A percentile compares a stretch with the other conserved stretches of the same genome.
These are phyloP conservation scores for Salinomyces thailandicus DNA, from an alignment of 2,329 filamentous ascomycete species.

Conservation along the genomic window DNA sequence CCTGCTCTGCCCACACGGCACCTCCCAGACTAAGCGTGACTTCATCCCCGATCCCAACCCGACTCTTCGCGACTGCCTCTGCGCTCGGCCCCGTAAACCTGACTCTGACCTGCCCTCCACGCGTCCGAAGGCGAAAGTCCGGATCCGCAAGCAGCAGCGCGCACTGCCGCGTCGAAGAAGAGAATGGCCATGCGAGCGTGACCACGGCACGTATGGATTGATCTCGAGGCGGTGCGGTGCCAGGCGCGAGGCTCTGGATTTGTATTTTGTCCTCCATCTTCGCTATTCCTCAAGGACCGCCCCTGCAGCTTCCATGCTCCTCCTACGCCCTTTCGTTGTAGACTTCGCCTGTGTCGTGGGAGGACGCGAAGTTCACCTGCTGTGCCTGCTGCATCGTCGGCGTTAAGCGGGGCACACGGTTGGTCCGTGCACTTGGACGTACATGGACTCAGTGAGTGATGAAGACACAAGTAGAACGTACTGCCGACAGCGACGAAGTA, in stretches of 20 bases:
- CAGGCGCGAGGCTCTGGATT: conserved; percentile 22
- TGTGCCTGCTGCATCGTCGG: no score
- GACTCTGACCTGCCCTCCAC: conserved; percentile 70
- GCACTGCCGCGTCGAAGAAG: conserved; percentile 60
- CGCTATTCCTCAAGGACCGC: background rate
- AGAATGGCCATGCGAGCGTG: conserved; percentile 87
- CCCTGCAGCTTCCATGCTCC: background rate
- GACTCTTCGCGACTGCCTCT: conserved; percentile 54
- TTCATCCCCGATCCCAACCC: conserved; percentile 68
- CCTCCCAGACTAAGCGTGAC: conserved; percentile 60
- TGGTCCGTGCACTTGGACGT: no score
- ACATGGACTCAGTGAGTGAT: no score
- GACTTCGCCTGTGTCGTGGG: background rate
- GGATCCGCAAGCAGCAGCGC: conserved; percentile 75
- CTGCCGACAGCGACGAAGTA: no score
- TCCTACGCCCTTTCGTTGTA: background rate
- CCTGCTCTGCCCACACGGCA: conserved; percentile 48
- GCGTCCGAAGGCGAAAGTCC: conserved; percentile 68
- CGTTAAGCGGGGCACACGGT: no score
- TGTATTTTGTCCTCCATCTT: conserved; percentile 12
- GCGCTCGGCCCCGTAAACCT: conserved; percentile 63
- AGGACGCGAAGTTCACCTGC: no score
- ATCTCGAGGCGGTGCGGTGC: conserved; percentile 12
- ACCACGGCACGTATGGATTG: conserved; percentile 55
- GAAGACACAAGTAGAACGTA: no score